Evolutionary conservation across 371 early-diverging fungal genomes (phyloP), one percentile per base, ranked within the genome.

Genomic region (Phascolomyces articulosus): DNA sequence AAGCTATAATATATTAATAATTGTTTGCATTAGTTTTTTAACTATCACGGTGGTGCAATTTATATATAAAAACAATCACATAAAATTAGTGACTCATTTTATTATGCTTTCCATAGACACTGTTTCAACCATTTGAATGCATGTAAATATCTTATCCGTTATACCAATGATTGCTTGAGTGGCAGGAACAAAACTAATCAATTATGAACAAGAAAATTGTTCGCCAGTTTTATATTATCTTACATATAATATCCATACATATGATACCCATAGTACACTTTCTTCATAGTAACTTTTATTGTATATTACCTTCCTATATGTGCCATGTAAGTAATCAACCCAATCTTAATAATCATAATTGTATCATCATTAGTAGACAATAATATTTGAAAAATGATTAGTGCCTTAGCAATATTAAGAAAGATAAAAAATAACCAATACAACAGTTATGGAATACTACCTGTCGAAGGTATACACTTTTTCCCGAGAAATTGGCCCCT

Each of bases 71-170:
- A 8, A n/a, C 18, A 41, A 9, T 41, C 41, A 41, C 16, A 8
- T 41, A 3, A 9, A 41, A 9, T 41, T 16, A 41, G 15, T n/a
- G n/a, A n/a, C 15, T n/a, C 41, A 41, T 3, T 9, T 4, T 13
- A 44, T 23, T 51, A 47, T 4, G 15, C 21, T 41, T 67, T 75
- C 83, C 68, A 70, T 71, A 0, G 85, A 81, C 3, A 85, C 79
- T 0, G 85, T 85, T 58, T 88, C 89, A 26, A 74, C 68, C 6
- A 87, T 85, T 49, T 85, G 85, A 20, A 84, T 63, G 59, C 99
- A 85, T 15, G 96, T 87, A 69, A 93, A 94, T n/a, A 99, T 84
- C 55, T 86, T 86, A 68, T 99, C 96, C 0, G 95, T 92, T 0
- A 99, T 77, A 0, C 97, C 96, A 55, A 99, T 77, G 4, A 66